Evolutionary conservation across 352 stramenopile species (phyloP).

Genomic region (Poterioochromonas sp.): DNA sequence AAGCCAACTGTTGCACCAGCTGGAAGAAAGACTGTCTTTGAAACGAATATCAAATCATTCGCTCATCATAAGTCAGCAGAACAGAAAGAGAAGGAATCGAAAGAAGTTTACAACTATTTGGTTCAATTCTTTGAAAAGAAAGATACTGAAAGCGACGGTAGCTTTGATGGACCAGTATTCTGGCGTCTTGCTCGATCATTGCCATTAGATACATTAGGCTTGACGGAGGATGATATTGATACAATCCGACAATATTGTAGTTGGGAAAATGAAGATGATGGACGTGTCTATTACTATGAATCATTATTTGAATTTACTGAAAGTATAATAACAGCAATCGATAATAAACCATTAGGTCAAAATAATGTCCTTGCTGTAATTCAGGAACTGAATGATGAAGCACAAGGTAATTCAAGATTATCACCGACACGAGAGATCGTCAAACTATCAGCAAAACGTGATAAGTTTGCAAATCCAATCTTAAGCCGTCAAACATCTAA

Average conservation of each 20-base stretch:
- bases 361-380: not conserved
- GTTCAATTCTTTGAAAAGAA: not conserved
- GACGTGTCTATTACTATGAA: conserved; percentile 10
- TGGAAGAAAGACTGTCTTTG: too few species aligned
- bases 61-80: too few species aligned
- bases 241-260: not conserved
- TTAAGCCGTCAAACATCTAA: too few species aligned
- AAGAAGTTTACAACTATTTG: not conserved
- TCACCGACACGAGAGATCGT: not conserved
- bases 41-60: too few species aligned
- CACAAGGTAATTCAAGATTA: not conserved
- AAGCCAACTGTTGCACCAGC: too few species aligned
- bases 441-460: too few species aligned
- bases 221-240: not conserved
- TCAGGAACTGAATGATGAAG: not conserved
- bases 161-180: not conserved
- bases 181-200: not conserved
- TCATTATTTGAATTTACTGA: conserved; percentile 9
- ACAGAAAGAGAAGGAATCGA: too few species aligned
- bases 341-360: not conserved
- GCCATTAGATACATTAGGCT: not conserved
- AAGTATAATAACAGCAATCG: not conserved
- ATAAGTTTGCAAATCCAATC: too few species aligned
- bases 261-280: conserved; percentile 1
- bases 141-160: not conserved